Percentiles rank a stretch among this genome's conserved stretches.
phyloP scores from a whole-genome alignment of 2,329 filamentous ascomycete genomes.

The Myriosclerotinia duriaeana region DNA sequence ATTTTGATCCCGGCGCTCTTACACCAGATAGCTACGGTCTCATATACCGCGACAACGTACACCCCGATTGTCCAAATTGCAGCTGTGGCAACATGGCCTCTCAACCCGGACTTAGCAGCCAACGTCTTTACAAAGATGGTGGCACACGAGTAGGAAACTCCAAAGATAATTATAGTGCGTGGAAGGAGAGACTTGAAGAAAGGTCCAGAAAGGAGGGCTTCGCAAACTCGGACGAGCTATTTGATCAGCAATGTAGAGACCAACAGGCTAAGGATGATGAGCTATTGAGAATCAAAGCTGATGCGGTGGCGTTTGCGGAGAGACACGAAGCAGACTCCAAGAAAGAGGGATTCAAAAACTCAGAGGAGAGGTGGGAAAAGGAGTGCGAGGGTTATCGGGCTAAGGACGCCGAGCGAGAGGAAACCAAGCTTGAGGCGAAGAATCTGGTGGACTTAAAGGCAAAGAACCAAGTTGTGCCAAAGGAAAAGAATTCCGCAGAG shows the following conservation, averaged over 20 bases:
- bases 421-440: too few relatives aligned
- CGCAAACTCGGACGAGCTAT: not conserved
- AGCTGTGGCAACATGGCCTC: not conserved
- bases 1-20: not conserved
- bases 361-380: constrained; percentile 4
- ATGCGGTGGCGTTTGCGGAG: not conserved
- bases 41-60: not conserved
- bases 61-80: not conserved
- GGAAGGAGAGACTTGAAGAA: not conserved
- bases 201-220: not conserved
- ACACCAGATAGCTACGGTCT: not conserved
- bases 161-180: not conserved
- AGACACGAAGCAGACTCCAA: not conserved
- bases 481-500: too few relatives aligned
- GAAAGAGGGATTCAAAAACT: not conserved
- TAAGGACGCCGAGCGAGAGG: not conserved
- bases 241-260: not conserved
- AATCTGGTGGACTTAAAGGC: too few relatives aligned
- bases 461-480: rapidly evolving
- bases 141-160: not conserved
- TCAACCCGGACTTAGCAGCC: not conserved
- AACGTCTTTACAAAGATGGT: not conserved
- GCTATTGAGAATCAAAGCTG: too few relatives aligned
- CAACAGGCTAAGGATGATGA: not conserved
- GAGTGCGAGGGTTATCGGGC: constrained; percentile 4